Evolutionary conservation across 192 early-diverging fungal species (phyloP).

Genomic region (Piromyces finnis): DNA sequence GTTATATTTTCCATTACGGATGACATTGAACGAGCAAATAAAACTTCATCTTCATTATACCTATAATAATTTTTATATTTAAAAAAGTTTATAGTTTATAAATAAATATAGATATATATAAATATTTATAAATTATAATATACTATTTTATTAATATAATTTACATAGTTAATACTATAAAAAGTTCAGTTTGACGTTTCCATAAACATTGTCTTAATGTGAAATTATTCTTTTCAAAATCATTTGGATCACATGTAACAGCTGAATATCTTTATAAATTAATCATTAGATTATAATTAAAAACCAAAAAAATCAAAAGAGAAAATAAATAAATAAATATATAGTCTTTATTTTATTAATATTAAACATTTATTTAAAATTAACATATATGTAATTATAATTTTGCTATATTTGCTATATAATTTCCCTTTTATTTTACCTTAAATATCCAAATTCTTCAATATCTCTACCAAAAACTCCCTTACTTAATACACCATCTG

Average conservation of each 20-base stretch:
- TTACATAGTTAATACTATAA: conserved; percentile 85
- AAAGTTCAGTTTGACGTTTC: conserved; percentile 64
- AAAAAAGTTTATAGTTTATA: too few relatives aligned
- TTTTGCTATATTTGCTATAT: too few relatives aligned
- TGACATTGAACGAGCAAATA: conserved; percentile 78
- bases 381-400: too few relatives aligned
- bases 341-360: too few relatives aligned
- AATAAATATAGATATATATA: too few relatives aligned
- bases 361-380: too few relatives aligned
- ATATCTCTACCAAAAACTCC: background rate
- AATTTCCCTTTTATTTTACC: too few relatives aligned
- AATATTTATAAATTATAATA: too few relatives aligned
- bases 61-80: background rate
- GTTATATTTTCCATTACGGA: conserved; percentile 82
- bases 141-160: too few relatives aligned
- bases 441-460: background rate
- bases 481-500: background rate
- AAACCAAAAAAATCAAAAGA: too few relatives aligned
- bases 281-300: too few relatives aligned
- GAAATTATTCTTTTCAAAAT: conserved; percentile 57
- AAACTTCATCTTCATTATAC: conserved; percentile 65
- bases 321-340: too few relatives aligned
- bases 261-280: conserved; percentile 79
- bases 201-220: conserved; percentile 51
- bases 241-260: conserved; percentile 68